A percentile compares a stretch with the other conserved stretches of the same genome.
Conservation (phyloP, 352 stramenopile species). For the Elongisporangium undulatum region DNA sequence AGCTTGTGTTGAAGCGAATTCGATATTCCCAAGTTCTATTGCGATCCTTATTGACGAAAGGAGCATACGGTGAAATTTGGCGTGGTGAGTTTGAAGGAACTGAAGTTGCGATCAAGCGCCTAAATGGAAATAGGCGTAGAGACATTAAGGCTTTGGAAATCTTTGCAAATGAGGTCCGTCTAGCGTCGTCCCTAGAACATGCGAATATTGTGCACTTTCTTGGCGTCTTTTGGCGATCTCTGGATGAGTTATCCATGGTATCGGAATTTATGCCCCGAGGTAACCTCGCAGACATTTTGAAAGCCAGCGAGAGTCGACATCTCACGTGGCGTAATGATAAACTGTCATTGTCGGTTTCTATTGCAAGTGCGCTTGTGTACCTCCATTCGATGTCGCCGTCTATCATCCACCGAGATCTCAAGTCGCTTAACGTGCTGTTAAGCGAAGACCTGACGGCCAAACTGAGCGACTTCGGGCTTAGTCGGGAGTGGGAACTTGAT, state of each 20-base stretch:
- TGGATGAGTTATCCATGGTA: slow-evolving; percentile 54
- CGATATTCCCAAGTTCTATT: slow-evolving; percentile 37
- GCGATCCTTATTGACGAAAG: slow-evolving; percentile 31
- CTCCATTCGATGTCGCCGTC: slow-evolving; percentile 46
- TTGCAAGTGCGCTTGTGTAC: slow-evolving; percentile 60
- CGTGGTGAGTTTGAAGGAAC: slow-evolving; percentile 26
- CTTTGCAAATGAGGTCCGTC: slow-evolving; percentile 51
- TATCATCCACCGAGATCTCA: slow-evolving; percentile 69
- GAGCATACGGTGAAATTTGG: slow-evolving; percentile 64
- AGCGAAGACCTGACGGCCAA: slow-evolving; percentile 42
- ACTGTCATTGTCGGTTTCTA: slow-evolving; percentile 47
- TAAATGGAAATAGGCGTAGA: slow-evolving; percentile 42
- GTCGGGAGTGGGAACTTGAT: slow-evolving; percentile 43
- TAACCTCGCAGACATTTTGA: slow-evolving; percentile 45
- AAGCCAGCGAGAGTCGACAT: slow-evolving; percentile 24
- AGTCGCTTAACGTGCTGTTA: slow-evolving; percentile 61
- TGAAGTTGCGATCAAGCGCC: slow-evolving; percentile 53
- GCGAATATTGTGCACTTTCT: slow-evolving; percentile 68
- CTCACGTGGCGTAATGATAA: slow-evolving; percentile 47
- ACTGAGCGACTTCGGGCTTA: slow-evolving; percentile 55
- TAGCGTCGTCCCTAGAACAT: slow-evolving; percentile 41
- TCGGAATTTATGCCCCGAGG: slow-evolving; percentile 58
- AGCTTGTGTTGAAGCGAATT: slow-evolving; percentile 45
- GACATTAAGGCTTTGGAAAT: slow-evolving; percentile 30
- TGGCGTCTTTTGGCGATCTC: slow-evolving; percentile 41